Conservation (phyloP, 495 filamentous ascomycete species). For the Xylaria scruposa region DNA sequence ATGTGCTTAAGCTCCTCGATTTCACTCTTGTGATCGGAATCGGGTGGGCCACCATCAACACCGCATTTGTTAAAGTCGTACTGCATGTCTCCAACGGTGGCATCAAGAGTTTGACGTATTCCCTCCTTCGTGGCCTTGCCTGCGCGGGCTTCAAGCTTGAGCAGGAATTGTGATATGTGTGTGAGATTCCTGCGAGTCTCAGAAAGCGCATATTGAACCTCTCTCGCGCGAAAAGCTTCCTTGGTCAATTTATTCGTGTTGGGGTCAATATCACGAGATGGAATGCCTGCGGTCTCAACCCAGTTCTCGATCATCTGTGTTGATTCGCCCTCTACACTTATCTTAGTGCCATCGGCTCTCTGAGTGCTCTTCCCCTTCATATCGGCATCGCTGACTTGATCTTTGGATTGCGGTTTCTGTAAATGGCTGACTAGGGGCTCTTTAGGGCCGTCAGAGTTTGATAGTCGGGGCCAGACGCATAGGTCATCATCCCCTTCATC, state of each 20-base stretch:
- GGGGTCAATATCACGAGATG: background rate
- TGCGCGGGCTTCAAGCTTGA: constrained; percentile 38
- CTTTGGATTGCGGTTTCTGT: background rate
- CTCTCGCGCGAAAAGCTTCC: constrained; percentile 28
- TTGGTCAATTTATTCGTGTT: constrained; percentile 20
- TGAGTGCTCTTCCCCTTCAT: background rate
- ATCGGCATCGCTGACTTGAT: background rate
- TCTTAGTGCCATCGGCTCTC: background rate
- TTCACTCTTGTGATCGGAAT: constrained; percentile 18
- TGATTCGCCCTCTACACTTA: background rate
- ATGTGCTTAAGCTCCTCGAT: constrained; percentile 35
- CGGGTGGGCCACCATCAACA: background rate
- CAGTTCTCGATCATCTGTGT: background rate
- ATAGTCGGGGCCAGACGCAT: constrained; percentile 28
- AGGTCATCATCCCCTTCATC: constrained; percentile 36
- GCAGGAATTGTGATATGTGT: constrained; percentile 35
- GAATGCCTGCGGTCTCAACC: background rate
- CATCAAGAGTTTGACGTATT: constrained; percentile 37
- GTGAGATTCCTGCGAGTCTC: constrained; percentile 33
- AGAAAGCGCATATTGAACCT: constrained; percentile 29
- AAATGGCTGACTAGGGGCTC: constrained; percentile 1
- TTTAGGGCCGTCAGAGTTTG: constrained; percentile 25
- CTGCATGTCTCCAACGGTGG: constrained; percentile 29
- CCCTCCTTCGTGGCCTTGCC: constrained; percentile 39
- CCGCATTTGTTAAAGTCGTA: constrained; percentile 8